Conservation (phyloP, 495 filamentous ascomycete genomes). For the Astrothelium subdiscretum region DNA sequence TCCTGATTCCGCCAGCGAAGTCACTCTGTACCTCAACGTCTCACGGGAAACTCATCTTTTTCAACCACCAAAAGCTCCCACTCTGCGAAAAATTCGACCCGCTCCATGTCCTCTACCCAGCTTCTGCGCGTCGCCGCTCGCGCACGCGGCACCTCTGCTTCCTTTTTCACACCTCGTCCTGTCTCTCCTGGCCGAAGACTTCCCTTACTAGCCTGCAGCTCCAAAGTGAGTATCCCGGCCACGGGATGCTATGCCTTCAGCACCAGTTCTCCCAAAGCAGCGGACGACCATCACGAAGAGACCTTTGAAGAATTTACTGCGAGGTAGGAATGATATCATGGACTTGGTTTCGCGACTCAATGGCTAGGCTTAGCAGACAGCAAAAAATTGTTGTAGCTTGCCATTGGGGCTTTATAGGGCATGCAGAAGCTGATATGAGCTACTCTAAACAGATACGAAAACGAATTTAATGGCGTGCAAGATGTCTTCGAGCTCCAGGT, state of each 20-base stretch:
- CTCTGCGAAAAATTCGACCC: not conserved
- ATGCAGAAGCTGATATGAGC: not conserved
- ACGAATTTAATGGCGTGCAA: conserved; percentile 94
- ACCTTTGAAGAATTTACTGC: conserved; percentile 98
- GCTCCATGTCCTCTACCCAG: not conserved
- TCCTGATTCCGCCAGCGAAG: not conserved
- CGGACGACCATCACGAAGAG: conserved; percentile 62
- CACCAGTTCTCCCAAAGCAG: conserved; percentile 15
- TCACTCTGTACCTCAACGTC: not conserved
- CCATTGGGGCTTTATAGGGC: not conserved
- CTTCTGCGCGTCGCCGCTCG: not conserved
- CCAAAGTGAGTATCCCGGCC: not conserved
- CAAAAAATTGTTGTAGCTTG: not conserved
- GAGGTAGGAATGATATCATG: conserved; percentile 53
- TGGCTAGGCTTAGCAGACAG: not conserved
- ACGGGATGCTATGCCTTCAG: conserved; percentile 1
- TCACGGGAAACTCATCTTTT: not conserved
- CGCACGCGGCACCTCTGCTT: not conserved
- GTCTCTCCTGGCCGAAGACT: not conserved
- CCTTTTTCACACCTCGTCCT: not conserved
- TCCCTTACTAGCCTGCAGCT: not conserved
- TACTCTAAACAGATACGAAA: conserved; percentile 70
- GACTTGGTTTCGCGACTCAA: not conserved
- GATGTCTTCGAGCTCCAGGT: conserved; percentile 99
- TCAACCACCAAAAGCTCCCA: not conserved